Base-by-base conservation (phyloP, 805 yeast species). In the Pichia rugopelliculosa region DNA sequence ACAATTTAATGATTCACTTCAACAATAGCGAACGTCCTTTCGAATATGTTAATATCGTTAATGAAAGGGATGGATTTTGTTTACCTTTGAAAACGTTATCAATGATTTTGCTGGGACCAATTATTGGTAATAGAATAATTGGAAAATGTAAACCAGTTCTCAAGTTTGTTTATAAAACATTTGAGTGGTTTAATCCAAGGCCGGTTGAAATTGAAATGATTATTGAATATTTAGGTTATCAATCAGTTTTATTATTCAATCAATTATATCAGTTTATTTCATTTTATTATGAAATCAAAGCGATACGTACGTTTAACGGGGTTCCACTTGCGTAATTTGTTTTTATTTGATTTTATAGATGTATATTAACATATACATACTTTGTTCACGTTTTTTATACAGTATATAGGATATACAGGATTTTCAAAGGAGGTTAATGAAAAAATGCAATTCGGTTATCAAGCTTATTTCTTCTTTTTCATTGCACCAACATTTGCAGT, bases 401-500 rank as follows among this genome's bases (percentile, higher is more conserved):
- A n/a, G n/a, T n/a, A n/a, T n/a, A n/a, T n/a, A 30, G 24, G 30
- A 36, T 46, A 37, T 45, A 45, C 47, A 45, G 26, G 39, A 22
- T 12, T 37, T 27, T n/a, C n/a, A 24, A 36, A 25, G 49, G 30
- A 12, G 8, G 18, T 27, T 4, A 15, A 6, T n/a, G 21, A 17
- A 30, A 12, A 23, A 20, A 49, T 41, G 58, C 56, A 30, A n/a
- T n/a, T n/a, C n/a, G n/a, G n/a, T n/a, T 30, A 18, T 30, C n/a
- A 30, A 17, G n/a, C 34, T 30, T 65, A 73, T 70, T 74, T 84
- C 80, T 81, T 86, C 82, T 91, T 86, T 70, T 85, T 84, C 53
- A 56, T 57, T 30, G 55, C 59, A 59, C 96, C 95, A 61, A 87
- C 82, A 65, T 87, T 91, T 59, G 99, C 99, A 76, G 90, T 96